Evolutionary conservation across 2,329 filamentous ascomycete genomes (phyloP).

Genomic region (Fusarium sp.): DNA sequence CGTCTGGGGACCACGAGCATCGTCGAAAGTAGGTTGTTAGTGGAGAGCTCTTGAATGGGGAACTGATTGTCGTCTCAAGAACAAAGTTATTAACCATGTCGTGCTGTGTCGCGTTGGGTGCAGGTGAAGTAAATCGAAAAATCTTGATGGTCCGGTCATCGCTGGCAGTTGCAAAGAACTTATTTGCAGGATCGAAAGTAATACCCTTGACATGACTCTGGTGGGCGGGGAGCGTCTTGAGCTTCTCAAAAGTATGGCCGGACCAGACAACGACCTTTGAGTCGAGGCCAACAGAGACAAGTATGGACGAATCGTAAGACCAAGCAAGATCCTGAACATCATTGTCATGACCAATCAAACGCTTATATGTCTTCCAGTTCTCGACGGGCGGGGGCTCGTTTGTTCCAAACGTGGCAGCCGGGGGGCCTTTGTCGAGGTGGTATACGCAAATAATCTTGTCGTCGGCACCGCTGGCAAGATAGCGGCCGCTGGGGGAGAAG

Average conservation of each 20-base stretch:
- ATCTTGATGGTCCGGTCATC: conserved; percentile 97
- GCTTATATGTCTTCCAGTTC: conserved; percentile 96
- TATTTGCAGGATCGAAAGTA: conserved; percentile 97
- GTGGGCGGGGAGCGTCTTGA: conserved; percentile 92
- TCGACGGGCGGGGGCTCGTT: conserved; percentile 93
- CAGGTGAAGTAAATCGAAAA: conserved; percentile 90
- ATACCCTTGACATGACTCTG: conserved; percentile 99
- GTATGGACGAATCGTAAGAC: conserved; percentile 93
- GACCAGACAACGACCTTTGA: conserved; percentile 99
- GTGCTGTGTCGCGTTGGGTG: conserved; percentile 89
- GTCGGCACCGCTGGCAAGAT: conserved; percentile 95
- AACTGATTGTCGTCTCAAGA: conserved; percentile 87
- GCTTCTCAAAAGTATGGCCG: conserved; percentile 95
- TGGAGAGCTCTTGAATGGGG: conserved; percentile 89
- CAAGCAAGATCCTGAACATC: conserved; percentile 98
- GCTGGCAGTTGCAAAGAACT: conserved; percentile 98
- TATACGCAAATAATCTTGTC: conserved; percentile 99
- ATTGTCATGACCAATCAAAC: conserved; percentile 96
- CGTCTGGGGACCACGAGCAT: conserved; percentile 98
- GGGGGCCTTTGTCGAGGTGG: conserved; percentile 82
- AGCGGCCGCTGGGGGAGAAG: conserved; percentile 94
- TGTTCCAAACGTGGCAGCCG: conserved; percentile 83
- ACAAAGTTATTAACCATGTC: conserved; percentile 98
- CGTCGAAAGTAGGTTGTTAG: conserved; percentile 96
- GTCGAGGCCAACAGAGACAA: conserved; percentile 95